Percentiles rank a stretch among this genome's conserved stretches.
Evolutionary conservation across 148 eudicot genomes (phyloP).

Genomic region (Gaultheria prostrata): DNA sequence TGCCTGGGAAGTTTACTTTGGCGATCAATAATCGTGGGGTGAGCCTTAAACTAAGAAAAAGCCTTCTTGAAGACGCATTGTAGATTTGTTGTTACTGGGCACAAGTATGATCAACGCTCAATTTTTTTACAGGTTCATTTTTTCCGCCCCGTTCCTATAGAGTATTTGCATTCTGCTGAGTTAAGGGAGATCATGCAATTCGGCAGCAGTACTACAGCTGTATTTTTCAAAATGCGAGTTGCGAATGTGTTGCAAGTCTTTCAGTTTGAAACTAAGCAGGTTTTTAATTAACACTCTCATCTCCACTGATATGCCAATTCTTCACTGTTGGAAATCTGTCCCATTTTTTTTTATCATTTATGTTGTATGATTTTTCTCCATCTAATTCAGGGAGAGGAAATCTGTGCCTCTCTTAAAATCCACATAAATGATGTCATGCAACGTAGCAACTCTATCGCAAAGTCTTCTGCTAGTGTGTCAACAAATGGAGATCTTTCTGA

Average conservation of each 20-base stretch:
- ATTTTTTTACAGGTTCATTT: conserved; percentile 69
- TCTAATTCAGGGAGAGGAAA: conserved; percentile 82
- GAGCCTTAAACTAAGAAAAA: conserved; percentile 16
- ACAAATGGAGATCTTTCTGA: conserved; percentile 58
- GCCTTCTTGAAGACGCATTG: not conserved
- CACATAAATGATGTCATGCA: conserved; percentile 98
- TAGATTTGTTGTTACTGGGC: not conserved
- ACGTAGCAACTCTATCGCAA: conserved; percentile 91
- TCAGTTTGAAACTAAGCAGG: conserved; percentile 99
- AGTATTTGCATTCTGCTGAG: conserved; percentile 93
- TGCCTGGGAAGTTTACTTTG: conserved; percentile 85
- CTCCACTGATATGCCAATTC: not conserved
- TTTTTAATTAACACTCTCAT: conserved; percentile 13
- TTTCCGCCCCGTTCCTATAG: conserved; percentile 95
- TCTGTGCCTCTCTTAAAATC: conserved; percentile 95
- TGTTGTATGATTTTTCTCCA: not conserved
- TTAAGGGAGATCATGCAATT: conserved; percentile 97
- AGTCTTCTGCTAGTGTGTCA: conserved; percentile 55
- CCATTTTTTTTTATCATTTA: not conserved
- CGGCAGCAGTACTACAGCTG: conserved; percentile 95
- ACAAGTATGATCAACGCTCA: not conserved
- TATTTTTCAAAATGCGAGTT: conserved; percentile 98
- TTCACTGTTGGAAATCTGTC: not conserved
- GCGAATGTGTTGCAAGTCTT: conserved; percentile 96
- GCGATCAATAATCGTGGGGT: conserved; percentile 99